Percentiles rank a stretch among this genome's conserved stretches.
Conservation (phyloP, 2,329 filamentous ascomycete genomes). For the Alternaria sp. region DNA sequence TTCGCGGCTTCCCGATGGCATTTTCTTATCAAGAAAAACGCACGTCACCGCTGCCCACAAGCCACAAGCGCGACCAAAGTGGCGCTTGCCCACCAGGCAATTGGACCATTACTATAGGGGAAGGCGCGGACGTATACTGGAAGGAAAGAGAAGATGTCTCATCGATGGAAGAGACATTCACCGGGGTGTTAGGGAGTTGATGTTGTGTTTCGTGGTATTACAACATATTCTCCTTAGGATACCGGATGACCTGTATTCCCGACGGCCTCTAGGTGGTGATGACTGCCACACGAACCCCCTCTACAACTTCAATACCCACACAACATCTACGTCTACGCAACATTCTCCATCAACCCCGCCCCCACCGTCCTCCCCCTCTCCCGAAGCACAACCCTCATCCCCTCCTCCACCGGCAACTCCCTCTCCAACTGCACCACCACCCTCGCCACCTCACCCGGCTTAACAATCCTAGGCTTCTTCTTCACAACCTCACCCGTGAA, state of each 20-base stretch:
- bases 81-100: neutral
- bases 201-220: neutral
- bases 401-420: slow-evolving; percentile 79
- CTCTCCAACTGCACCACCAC: slow-evolving; percentile 75
- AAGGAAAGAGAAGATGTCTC: neutral
- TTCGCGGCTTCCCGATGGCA: neutral
- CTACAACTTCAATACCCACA: too few relatives aligned
- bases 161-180: neutral
- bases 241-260: fast-evolving
- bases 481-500: slow-evolving; percentile 74
- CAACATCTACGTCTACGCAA: slow-evolving; percentile 12
- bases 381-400: slow-evolving; percentile 80
- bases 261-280: too few relatives aligned
- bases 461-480: slow-evolving; percentile 84
- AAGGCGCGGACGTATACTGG: neutral
- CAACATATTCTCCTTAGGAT: neutral
- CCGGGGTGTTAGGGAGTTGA: fast-evolving
- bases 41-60: neutral
- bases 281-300: too few relatives aligned
- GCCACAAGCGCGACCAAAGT: neutral
- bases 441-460: slow-evolving; percentile 77
- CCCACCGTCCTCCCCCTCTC: slow-evolving; percentile 84
- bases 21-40: fast-evolving
- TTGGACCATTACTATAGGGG: fast-evolving
- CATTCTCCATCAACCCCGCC: slow-evolving; percentile 77